Evolutionary conservation across 495 filamentous ascomycete species (phyloP), one percentile per base, ranked within the genome.

Genomic region (Penicillium goetzii): DNA sequence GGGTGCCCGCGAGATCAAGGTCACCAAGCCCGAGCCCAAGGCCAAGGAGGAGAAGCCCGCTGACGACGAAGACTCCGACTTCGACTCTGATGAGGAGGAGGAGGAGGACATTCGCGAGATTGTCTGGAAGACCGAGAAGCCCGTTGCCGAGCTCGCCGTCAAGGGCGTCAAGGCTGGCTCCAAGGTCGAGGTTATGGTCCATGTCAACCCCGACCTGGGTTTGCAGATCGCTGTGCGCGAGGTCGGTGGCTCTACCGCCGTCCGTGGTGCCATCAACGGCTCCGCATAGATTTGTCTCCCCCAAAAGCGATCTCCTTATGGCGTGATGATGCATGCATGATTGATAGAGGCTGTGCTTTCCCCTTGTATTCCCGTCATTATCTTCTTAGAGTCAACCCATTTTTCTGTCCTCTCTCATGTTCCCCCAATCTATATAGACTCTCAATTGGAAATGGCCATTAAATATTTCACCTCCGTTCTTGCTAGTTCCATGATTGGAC

Each of bases 131-230:
- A 86, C 92, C 33, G 90, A 90, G 60, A 87, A 82, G 61, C 83
- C 91, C 55, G 85, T 99, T 53, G 93, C 92, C 51, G 95, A 99
- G 81, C 90, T 91, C 12, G 90, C 88, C 33, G 75, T 98, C 69
- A 89, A 84, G 76, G 90, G 83, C 60, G 86, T 93, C 59, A 92
- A 91, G 86, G 93, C 93, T 82, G 91, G 91, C 40, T 83, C 85
- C 65, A 97, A 95, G 82, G 88, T 98, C 64, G 95, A 98, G 84
- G 87, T 98, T 52, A 94, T 90, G 72, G 84, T 99, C 62, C 93
- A 92, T 68, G 90, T 97, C 59, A 85, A 83, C 45, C 84, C 83
- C 19, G 93, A 97, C 74, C 77, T 97, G 53, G 81, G 80, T 60
- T 82, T 97, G 62, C 89, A 88, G 61, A 82, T 97, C 68, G 90